Conservation (phyloP, 2,329 filamentous ascomycete species). For the Ophiostoma ips region DNA sequence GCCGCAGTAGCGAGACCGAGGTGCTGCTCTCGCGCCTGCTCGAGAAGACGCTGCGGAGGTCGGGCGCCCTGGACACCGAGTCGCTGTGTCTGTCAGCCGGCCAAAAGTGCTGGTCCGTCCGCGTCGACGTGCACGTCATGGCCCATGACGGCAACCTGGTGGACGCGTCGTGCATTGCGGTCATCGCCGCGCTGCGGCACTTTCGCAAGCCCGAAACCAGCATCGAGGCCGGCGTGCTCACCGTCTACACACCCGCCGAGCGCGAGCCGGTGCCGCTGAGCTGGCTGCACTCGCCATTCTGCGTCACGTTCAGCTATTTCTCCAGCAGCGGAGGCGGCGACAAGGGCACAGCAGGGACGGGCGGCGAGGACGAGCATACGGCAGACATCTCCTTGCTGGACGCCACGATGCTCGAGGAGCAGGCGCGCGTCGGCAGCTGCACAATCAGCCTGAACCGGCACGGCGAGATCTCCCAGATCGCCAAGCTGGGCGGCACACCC, state of each 20-base stretch:
- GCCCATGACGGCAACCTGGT: conserved; percentile 83
- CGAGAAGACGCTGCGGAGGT: conserved; percentile 87
- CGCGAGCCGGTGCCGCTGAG: conserved; percentile 80
- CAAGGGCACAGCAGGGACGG: background rate
- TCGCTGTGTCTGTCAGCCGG: conserved; percentile 87
- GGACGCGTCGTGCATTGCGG: conserved; percentile 72
- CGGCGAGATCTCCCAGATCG: conserved; percentile 80
- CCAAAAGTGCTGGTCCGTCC: conserved; percentile 79
- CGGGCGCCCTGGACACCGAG: conserved; percentile 85
- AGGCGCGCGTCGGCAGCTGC: conserved; percentile 57
- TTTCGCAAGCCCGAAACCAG: conserved; percentile 83
- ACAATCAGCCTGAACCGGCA: conserved; percentile 79
- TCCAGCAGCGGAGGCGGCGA: background rate
- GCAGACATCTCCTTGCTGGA: conserved; percentile 62
- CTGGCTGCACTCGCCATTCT: conserved; percentile 84
- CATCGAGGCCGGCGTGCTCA: conserved; percentile 72
- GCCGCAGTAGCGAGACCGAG: conserved; percentile 71
- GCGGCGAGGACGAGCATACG: conserved; percentile 33
- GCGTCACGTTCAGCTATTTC: conserved; percentile 80
- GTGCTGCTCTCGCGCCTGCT: conserved; percentile 75
- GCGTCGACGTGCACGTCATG: conserved; percentile 83
- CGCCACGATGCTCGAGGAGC: conserved; percentile 60
- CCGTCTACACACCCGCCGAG: conserved; percentile 71
- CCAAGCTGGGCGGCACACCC: conserved; percentile 74
- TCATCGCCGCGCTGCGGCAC: conserved; percentile 78